Evolutionary conservation across 768 basidiomycete species (phyloP), one percentile per base, ranked within the genome.

Genomic region (Leccinum aurantiacum): DNA sequence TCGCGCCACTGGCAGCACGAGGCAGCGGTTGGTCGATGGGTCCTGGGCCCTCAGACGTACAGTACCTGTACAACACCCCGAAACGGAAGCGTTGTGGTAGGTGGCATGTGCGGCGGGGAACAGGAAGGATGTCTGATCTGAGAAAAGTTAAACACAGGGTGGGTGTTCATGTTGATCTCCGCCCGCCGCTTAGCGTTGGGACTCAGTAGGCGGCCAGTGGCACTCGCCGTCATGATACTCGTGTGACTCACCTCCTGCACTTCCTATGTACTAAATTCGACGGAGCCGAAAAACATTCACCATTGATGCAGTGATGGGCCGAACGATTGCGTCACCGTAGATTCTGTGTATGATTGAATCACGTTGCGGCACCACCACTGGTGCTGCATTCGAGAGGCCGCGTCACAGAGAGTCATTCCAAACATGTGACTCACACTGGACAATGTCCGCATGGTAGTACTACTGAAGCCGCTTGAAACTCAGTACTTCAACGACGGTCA

Each of bases 71-170:
- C 41, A n/a, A n/a, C 41, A 10, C 17, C 47, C 47, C 24, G 4
- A 49, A 49, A 6, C 7, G 25, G 8, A 7, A 19, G 61, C 24
- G 41, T 71, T 66, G 15, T 41, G 71, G 72, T 15, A 70, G 80
- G 3, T 87, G 78, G 78, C 55, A 2, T 85, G 86, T 61, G 79
- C 85, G 7, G 78, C 86, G 1, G 86, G 85, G 67, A 86, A 87
- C 64, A 86, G 82, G 82, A 86, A 8, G 85, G 83, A 83, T 87
- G 85, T 86, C 85, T 74, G 69, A 71, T 22, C 11, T 33, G 86
- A 87, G 1, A 80, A 44, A n/a, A 19, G 41, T 38, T 77, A 2
- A 82, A 82, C 59, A 85, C 85, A 31, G 86, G 86, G 87, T 85
- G 65, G 19, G 76, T 64, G 44, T 19, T 29, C 51, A 52, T 15